phyloP scores from a whole-genome alignment of 495 filamentous ascomycete species.

The Lasiosphaeria ovina region DNA sequence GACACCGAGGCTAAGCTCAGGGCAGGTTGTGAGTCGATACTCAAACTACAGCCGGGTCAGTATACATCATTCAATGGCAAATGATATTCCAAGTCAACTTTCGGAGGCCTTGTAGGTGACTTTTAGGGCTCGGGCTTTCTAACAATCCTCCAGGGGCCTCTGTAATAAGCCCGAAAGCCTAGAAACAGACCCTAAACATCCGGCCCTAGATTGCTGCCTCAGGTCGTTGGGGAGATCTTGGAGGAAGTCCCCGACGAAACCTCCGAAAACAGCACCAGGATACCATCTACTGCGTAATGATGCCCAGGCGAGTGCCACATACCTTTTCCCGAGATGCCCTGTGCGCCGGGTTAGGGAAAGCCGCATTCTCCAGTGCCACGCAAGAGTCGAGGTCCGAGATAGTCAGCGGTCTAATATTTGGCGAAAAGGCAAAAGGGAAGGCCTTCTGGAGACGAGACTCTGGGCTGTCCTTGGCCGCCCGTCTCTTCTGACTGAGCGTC shows the following conservation, averaged over 20 bases:
- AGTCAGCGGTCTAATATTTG: constrained; percentile 69
- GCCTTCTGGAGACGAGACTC: constrained; percentile 27
- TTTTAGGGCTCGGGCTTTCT: too few relatives aligned
- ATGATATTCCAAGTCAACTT: too few relatives aligned
- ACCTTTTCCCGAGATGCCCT: constrained; percentile 80
- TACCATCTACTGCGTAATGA: constrained; percentile 6
- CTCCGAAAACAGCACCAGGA: constrained; percentile 1
- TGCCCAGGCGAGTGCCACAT: constrained; percentile 21
- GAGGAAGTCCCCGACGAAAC: too few relatives aligned
- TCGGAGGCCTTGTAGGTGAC: too few relatives aligned
- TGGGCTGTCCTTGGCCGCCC: constrained; percentile 29
- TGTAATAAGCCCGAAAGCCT: too few relatives aligned
- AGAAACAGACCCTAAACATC: too few relatives aligned
- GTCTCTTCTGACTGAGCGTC: constrained; percentile 28
- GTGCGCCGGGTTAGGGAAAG: constrained; percentile 67
- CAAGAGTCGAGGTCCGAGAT: constrained; percentile 74
- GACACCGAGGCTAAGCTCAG: constrained; percentile 78
- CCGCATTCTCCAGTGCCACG: constrained; percentile 68
- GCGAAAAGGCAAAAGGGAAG: constrained; percentile 39
- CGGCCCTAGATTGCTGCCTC: too few relatives aligned
- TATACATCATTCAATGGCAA: not conserved
- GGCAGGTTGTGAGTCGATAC: constrained; percentile 75
- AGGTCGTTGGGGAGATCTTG: too few relatives aligned
- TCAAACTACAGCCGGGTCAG: constrained; percentile 56
- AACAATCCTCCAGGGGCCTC: too few relatives aligned